phyloP scores from a whole-genome alignment of 306 rosid species.

The Morella rubra region DNA sequence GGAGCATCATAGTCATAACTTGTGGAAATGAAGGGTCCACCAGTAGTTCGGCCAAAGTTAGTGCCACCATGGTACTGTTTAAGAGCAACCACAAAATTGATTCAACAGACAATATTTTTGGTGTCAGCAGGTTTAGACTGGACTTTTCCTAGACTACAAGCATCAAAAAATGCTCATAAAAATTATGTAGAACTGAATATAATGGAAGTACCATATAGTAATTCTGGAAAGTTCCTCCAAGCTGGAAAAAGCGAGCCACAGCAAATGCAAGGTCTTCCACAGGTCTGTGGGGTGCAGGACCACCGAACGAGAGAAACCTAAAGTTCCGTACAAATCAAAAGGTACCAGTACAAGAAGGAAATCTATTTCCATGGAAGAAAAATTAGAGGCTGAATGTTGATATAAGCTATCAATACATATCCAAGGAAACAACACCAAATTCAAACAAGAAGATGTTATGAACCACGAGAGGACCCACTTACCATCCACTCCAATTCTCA shows the following conservation, averaged over 20 bases:
- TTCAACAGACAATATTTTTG: constrained; percentile 17
- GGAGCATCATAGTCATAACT: constrained; percentile 98
- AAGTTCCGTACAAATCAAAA: constrained; percentile 10
- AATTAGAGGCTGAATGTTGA: constrained; percentile 6
- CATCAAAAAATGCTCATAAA: background rate
- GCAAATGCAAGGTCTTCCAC: constrained; percentile 89
- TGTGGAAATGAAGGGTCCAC: constrained; percentile 88
- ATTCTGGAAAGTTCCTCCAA: constrained; percentile 91
- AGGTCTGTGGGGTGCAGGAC: constrained; percentile 78
- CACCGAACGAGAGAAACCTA: constrained; percentile 87
- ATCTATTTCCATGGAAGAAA: background rate
- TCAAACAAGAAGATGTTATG: constrained; percentile 5
- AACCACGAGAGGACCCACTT: constrained; percentile 18
- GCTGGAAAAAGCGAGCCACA: constrained; percentile 87
- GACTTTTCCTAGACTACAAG: background rate
- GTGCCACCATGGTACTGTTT: constrained; percentile 96
- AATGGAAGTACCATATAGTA: constrained; percentile 78
- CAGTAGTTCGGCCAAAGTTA: constrained; percentile 71
- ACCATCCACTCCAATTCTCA: constrained; percentile 95
- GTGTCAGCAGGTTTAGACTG: background rate
- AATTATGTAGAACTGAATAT: background rate
- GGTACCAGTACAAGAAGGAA: constrained; percentile 1
- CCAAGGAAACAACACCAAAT: constrained; percentile 15
- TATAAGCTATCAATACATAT: constrained; percentile 4
- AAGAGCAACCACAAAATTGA: constrained; percentile 29